Percentiles rank a stretch among this genome's conserved stretches.
Conservation (phyloP, 108 stramenopile genomes). For the Cylindrotheca fusiformis region DNA sequence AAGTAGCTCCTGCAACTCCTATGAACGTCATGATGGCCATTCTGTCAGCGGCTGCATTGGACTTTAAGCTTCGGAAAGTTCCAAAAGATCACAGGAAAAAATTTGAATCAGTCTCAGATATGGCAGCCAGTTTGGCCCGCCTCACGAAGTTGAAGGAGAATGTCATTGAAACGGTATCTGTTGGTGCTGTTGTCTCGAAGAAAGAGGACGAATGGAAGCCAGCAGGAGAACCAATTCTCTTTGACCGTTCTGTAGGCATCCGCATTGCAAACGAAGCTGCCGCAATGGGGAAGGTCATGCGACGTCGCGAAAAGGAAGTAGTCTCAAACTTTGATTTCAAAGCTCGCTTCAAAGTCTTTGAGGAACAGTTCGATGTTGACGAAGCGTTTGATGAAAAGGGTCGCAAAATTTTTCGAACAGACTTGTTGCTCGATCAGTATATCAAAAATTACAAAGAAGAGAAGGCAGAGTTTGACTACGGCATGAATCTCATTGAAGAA, state of each 20-base stretch:
- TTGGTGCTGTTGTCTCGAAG: background rate
- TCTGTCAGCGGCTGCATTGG: constrained; percentile 11
- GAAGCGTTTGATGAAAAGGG: constrained; percentile 29
- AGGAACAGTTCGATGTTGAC: constrained; percentile 16
- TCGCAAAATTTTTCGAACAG: constrained; percentile 13
- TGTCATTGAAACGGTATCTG: constrained; percentile 18
- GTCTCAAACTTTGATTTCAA: constrained; percentile 17
- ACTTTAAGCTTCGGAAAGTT: constrained; percentile 20
- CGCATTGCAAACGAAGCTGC: constrained; percentile 25
- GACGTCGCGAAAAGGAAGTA: constrained; percentile 14
- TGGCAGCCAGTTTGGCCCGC: constrained; percentile 25
- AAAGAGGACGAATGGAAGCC: constrained; percentile 21
- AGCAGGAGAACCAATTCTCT: constrained; percentile 7
- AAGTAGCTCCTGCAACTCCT: constrained; percentile 12
- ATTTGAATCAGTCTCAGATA: constrained; percentile 13
- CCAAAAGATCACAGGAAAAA: constrained; percentile 17
- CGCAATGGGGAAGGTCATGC: constrained; percentile 22
- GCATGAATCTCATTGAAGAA: background rate
- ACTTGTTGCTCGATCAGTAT: constrained; percentile 18
- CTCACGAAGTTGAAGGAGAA: constrained; percentile 22
- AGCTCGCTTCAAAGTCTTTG: background rate
- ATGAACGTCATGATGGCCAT: constrained; percentile 18
- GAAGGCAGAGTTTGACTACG: constrained; percentile 6
- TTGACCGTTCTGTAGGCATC: constrained; percentile 10
- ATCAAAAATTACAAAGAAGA: constrained; percentile 4